Evolutionary conservation across 345 rosid species (phyloP).

Genomic region (Hibiscus mutabilis): DNA sequence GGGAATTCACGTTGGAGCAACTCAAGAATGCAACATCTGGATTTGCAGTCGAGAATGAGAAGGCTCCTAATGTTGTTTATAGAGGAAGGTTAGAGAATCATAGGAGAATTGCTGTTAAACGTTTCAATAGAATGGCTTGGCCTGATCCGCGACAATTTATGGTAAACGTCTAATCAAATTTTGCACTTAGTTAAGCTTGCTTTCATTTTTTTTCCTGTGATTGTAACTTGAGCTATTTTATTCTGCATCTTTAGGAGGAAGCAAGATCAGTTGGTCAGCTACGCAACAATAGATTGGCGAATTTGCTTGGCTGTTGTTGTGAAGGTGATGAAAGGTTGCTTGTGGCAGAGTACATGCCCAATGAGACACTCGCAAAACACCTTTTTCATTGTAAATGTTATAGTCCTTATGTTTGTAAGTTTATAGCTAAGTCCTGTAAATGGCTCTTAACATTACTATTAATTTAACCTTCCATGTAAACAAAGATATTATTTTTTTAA

Average conservation of each 20-base stretch:
- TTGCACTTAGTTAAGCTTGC: background rate
- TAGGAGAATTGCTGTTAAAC: constrained; percentile 75
- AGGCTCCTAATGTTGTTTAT: constrained; percentile 88
- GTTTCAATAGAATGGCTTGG: constrained; percentile 89
- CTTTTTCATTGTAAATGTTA: constrained; percentile 67
- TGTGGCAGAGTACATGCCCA: constrained; percentile 81
- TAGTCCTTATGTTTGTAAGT: background rate
- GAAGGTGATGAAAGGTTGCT: constrained; percentile 85
- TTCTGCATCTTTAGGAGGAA: constrained; percentile 54
- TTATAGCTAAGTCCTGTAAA: background rate
- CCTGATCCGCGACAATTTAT: constrained; percentile 80
- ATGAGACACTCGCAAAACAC: constrained; percentile 92
- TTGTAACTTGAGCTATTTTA: background rate
- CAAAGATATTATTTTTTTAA: too few species aligned
- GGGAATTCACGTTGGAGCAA: constrained; percentile 64
- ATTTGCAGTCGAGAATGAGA: constrained; percentile 81
- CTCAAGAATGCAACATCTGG: constrained; percentile 76
- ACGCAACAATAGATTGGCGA: constrained; percentile 66
- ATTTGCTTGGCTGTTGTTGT: constrained; percentile 85
- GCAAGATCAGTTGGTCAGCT: constrained; percentile 86
- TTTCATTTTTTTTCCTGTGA: background rate
- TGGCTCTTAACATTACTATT: background rate
- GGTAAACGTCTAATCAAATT: constrained; percentile 22
- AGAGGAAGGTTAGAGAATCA: constrained; percentile 80
- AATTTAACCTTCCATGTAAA: background rate